Base-by-base conservation (phyloP, 2,329 filamentous ascomycete genomes). In the Aspergillus melleus region DNA sequence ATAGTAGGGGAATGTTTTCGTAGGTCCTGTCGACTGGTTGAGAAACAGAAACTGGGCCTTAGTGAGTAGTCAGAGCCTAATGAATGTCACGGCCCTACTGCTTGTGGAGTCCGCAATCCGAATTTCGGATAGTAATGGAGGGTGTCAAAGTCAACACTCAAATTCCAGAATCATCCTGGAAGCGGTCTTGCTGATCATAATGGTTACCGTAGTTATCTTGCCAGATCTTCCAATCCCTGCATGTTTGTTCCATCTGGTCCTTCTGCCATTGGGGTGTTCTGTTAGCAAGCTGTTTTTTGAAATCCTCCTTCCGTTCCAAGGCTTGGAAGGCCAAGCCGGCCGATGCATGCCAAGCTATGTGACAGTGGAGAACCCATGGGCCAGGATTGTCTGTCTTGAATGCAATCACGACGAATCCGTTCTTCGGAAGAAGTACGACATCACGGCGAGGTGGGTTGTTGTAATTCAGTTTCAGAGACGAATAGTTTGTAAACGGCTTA, bases 321-420 rank as follows among this genome's bases (percentile, higher is more conserved):
- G 53, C 42, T 52, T 60, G 58, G 6, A 60, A 46, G 16, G 58
- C 58, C 10, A 60, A 42, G 0, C 58, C 58, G 10, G 24, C 58
- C 22, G 58, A 60, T 5, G 58, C 54, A 53, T 60, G 58, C 58
- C 58, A 60, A 16, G 58, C 58, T n/a, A 60, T 60, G 42, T 60
- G 58, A 24, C 58, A 60, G 12, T 60, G 58, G 29, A 60, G 16
- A 1, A 50, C 55, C 58, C 58, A 60, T 8, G 44, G 26, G n/a
- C 58, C 58, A 11, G 58, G 58, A 29, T 60, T 60, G 6, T 60
- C 58, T 22, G 58, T 42, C 22, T 54, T 53, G 8, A 52, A 60
- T 8, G 58, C 58, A 32, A 60, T 51, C 8, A 60, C 58, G 5
- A 60, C 16, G 22, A 53, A 60, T 1, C 58, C 58, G 49, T 57